These are phyloP conservation scores for Aspergillus brasiliensis DNA, from an alignment of 2,329 filamentous ascomycete genomes.

Conservation along the genomic window DNA sequence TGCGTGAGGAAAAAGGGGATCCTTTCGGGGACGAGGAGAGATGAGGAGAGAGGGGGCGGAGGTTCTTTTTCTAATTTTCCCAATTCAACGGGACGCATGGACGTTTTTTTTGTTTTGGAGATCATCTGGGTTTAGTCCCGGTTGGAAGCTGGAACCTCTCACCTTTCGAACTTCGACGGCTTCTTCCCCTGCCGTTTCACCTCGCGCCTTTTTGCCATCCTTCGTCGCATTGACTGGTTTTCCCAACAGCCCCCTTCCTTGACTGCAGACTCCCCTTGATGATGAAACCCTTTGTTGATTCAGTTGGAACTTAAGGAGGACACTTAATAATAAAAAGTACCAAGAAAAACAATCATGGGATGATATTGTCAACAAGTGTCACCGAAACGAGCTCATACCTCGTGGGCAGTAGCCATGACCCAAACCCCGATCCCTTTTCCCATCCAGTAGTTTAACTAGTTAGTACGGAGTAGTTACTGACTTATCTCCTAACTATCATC, in stretches of 20 bases:
- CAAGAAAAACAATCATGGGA: too few species aligned
- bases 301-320: too few species aligned
- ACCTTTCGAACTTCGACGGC: neutral
- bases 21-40: neutral
- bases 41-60: conserved; percentile 1
- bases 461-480: neutral
- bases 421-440: neutral
- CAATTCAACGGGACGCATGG: conserved; percentile 12
- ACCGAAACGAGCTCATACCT: neutral
- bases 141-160: neutral
- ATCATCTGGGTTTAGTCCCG: conserved; percentile 14
- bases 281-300: too few species aligned
- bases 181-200: neutral
- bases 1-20: neutral
- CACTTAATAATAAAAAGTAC: too few species aligned
- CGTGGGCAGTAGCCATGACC: neutral
- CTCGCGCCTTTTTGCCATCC: neutral
- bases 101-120: conserved; percentile 11
- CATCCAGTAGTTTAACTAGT: neutral
- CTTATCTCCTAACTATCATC: too few species aligned
- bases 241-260: too few species aligned
- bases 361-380: neutral
- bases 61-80: conserved; percentile 5
- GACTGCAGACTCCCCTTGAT: too few species aligned
- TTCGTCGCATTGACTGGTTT: neutral